A percentile compares a stretch with the other conserved stretches of the same genome.
These are phyloP conservation scores for Eragrostis curvula DNA, from an alignment of 176 grass and related monocot species.

Conservation along the genomic window DNA sequence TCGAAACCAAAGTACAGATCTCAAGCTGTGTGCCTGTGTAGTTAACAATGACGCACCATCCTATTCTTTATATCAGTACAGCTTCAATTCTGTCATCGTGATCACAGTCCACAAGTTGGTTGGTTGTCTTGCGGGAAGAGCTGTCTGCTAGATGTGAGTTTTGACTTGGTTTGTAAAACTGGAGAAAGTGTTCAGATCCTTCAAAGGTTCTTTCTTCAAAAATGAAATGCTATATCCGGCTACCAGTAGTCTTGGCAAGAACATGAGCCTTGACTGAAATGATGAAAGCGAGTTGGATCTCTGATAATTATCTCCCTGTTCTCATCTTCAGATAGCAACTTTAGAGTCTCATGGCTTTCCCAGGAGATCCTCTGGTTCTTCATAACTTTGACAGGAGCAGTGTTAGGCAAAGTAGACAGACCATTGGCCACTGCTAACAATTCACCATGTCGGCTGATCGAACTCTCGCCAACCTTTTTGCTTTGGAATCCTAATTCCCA, in stretches of 20 bases:
- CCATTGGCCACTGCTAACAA: conserved; percentile 64
- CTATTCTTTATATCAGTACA: not conserved
- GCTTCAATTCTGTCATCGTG: not conserved
- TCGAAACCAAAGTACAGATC: not conserved
- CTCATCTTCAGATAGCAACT: conserved; percentile 70
- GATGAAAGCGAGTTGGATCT: conserved; percentile 75
- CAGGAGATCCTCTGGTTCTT: conserved; percentile 81
- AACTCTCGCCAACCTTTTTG: conserved; percentile 46
- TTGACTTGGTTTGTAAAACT: conserved; percentile 15
- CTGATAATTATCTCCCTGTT: conserved; percentile 70
- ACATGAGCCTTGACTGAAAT: conserved; percentile 69
- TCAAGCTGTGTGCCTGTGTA: not conserved
- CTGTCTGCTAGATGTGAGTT: not conserved
- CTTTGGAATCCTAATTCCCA: conserved; percentile 68
- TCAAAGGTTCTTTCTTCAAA: not conserved
- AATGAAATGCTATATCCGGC: not conserved
- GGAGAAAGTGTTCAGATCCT: conserved; percentile 3
- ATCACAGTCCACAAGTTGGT: not conserved
- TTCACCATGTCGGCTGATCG: conserved; percentile 64
- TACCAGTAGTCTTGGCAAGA: conserved; percentile 87
- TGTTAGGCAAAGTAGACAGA: conserved; percentile 44
- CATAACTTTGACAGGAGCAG: conserved; percentile 61
- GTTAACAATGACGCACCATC: not conserved
- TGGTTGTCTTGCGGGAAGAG: not conserved
- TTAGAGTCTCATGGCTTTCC: conserved; percentile 70